Evolutionary conservation across 2,329 filamentous ascomycete species (phyloP), one percentile per base, ranked within the genome.

Genomic region (Claviceps sp.): DNA sequence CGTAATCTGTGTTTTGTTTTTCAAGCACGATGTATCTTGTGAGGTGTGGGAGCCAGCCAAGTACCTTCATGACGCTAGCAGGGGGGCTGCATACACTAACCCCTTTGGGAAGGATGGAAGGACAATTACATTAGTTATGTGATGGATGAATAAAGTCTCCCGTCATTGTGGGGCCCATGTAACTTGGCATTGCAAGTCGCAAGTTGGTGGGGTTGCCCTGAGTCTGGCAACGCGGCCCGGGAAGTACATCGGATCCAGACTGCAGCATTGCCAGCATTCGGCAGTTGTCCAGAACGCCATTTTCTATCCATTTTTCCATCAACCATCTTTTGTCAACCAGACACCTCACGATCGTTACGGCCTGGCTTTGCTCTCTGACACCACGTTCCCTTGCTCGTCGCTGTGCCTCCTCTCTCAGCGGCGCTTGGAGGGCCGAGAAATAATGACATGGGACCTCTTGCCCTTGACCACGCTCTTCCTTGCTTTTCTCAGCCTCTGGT

Each of bases 391-490:
- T 43, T 13, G 24, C 47, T 19, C 26, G 39, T 30, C 47, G 42
- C 42, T 22, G 22, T 44, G 5, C 22, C 16, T 13, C 39, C 43
- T 43, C 45, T 52, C 53, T 45, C 50, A 46, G 47, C 48, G 43
- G 42, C 39, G 44, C 48, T 52, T 34, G 38, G 50, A 50, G 60
- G 61, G 60, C 61, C 64, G 67, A 68, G 67, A 70, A 34, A 68
- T 63, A 70, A 51, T 70, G 68, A 68, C 66, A 68, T 70, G 68
- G 68, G 66, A 68, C 65, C 65, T 66, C 57, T 61, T 67, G 60
- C 62, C 63, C 58, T 67, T 68, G 62, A 69, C 63, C 58, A 62
- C 66, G 64, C 62, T 69, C 62, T 64, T 65, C 65, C 56, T 69
- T 63, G 64, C 61, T 62, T 59, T 67, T 58, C 58, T 66, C 57